Evolutionary conservation across 257 asterid species (phyloP).

Genomic region (Solanum pinnatisectum): DNA sequence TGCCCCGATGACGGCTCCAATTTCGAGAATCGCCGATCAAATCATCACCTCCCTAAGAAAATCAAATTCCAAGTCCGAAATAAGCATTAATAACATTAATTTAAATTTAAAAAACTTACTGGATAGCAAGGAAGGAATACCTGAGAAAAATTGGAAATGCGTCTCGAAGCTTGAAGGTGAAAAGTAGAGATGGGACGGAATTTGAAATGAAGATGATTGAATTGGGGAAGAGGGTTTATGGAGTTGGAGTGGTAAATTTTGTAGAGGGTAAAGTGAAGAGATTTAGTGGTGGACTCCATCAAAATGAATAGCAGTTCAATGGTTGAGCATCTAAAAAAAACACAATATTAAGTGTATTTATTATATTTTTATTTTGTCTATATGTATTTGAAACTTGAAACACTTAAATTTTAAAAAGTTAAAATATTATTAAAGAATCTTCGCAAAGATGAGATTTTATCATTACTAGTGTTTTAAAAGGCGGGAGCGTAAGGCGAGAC

Average conservation of each 20-base stretch:
- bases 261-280: background rate
- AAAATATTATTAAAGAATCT: too few relatives aligned
- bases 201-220: background rate
- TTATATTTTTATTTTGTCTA: too few relatives aligned
- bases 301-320: background rate
- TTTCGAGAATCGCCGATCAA: slow-evolving; percentile 19
- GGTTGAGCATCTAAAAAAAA: background rate
- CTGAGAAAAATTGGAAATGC: slow-evolving; percentile 15
- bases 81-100: background rate
- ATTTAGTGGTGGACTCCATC: background rate
- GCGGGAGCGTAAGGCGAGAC: too few relatives aligned
- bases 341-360: too few relatives aligned
- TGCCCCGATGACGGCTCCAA: slow-evolving; percentile 38
- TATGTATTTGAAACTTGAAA: too few relatives aligned
- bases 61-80: background rate
- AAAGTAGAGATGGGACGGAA: background rate
- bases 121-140: background rate
- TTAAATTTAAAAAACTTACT: background rate
- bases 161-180: slow-evolving; percentile 3
- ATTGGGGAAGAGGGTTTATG: background rate
- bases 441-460: too few relatives aligned
- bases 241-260: background rate
- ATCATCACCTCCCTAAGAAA: slow-evolving; percentile 28
- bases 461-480: too few relatives aligned
- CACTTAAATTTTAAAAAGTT: too few relatives aligned